These are phyloP conservation scores for Cercospora sp. DNA, from an alignment of 2,329 filamentous ascomycete genomes.

Conservation along the genomic window DNA sequence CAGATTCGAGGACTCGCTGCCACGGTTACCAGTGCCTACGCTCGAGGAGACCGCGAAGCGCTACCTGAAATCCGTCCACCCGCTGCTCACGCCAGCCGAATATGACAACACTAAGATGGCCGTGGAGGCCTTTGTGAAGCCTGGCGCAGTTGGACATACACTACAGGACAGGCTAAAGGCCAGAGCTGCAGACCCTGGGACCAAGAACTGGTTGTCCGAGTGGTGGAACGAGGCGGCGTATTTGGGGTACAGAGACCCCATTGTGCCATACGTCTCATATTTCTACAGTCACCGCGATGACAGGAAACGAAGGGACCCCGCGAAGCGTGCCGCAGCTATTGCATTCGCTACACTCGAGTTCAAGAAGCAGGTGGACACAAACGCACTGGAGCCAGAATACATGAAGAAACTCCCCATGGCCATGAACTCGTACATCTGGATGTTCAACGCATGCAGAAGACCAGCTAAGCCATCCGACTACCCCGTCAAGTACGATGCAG, in stretches of 20 bases:
- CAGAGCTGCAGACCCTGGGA: conserved; percentile 72
- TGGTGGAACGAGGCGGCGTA: conserved; percentile 99
- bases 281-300: conserved; percentile 99
- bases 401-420: conserved; percentile 97
- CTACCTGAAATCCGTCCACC: conserved; percentile 77
- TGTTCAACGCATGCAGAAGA: conserved; percentile 94
- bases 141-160: conserved; percentile 77
- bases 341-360: conserved; percentile 85
- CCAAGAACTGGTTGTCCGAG: conserved; percentile 92
- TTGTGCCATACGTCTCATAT: conserved; percentile 97
- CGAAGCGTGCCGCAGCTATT: conserved; percentile 89
- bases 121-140: conserved; percentile 82
- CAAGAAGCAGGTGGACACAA: conserved; percentile 84
- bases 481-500: conserved; percentile 73
- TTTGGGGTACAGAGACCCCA: conserved; percentile 87
- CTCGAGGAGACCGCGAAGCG: conserved; percentile 79
- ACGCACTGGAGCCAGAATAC: conserved; percentile 90
- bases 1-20: conserved; percentile 82
- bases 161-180: conserved; percentile 87
- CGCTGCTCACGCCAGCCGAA: conserved; percentile 68
- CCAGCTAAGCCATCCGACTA: conserved; percentile 79
- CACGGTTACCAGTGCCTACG: conserved; percentile 73
- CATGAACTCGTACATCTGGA: conserved; percentile 98
- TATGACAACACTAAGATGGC: conserved; percentile 74
- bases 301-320: conserved; percentile 78